Evolutionary conservation across 768 basidiomycete genomes (phyloP).

Genomic region (Lactarius hatsudake): DNA sequence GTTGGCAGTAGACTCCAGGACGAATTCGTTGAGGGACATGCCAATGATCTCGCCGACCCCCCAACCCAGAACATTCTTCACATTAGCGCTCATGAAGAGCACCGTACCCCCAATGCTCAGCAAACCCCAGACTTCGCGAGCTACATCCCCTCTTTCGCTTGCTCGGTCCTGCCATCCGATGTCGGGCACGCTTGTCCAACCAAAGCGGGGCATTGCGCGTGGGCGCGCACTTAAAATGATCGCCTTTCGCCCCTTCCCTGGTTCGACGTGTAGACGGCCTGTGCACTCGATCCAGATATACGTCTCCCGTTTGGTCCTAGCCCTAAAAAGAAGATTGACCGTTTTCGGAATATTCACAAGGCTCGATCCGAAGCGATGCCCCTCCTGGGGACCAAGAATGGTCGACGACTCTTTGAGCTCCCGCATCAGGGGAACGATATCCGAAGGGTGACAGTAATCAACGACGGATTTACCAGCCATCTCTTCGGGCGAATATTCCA

Average conservation of each 20-base stretch:
- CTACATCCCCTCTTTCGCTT: conserved; percentile 28
- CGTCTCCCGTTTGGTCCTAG: conserved; percentile 56
- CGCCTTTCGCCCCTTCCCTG: conserved; percentile 91
- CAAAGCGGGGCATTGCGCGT: conserved; percentile 58
- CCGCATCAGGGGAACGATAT: conserved; percentile 86
- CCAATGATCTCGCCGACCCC: conserved; percentile 53
- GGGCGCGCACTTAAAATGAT: conserved; percentile 87
- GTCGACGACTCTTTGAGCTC: conserved; percentile 77
- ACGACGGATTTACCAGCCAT: conserved; percentile 75
- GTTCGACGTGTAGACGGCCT: conserved; percentile 88
- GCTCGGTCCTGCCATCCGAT: conserved; percentile 30
- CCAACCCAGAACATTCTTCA: conserved; percentile 68
- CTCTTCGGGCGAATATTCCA: conserved; percentile 86
- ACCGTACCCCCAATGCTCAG: conserved; percentile 46
- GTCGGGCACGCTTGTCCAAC: conserved; percentile 55
- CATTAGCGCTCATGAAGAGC: conserved; percentile 48
- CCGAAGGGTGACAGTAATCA: conserved; percentile 85
- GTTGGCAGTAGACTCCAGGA: conserved; percentile 27
- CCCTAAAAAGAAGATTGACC: conserved; percentile 85
- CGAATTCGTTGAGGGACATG: conserved; percentile 40
- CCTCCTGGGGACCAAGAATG: conserved; percentile 26
- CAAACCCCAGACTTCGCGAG: conserved; percentile 55
- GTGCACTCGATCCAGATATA: conserved; percentile 91
- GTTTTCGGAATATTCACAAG: conserved; percentile 41
- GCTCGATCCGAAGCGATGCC: conserved; percentile 23